Base-by-base conservation (phyloP, 2,329 filamentous ascomycete species). In the Mycosphaerella sp. region DNA sequence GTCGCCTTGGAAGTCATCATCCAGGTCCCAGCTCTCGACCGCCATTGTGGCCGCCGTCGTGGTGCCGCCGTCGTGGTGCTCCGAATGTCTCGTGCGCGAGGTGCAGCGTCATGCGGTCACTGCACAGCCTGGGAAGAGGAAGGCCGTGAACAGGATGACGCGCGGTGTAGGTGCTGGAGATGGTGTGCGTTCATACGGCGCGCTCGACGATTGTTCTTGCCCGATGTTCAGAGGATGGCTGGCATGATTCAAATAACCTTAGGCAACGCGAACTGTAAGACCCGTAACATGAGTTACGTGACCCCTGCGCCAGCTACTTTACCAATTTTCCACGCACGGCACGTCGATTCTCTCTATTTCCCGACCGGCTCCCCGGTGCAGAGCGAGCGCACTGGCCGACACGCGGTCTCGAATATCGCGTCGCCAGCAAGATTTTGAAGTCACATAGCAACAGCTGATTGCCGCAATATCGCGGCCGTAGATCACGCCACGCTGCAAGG, bases 21-120 rank as follows among this genome's bases (percentile, higher is more conserved):
- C 73, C 62, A 78, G 74, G 69, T 78, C 76, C 76, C 76, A 93
- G 70, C 81, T 84, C 71, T 92, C 88, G 60, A 91, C 78, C 45
- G 81, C 80, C 50, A 53, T 53, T 17, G 45, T 52, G 32, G 31
- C 45, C 21, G 45, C 14, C n/a, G 50, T 41, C 78, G 85, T 83
- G 45, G 50, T 54, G 31, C 45, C 21, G 45, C 14, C n/a, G 50
- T 41, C 78, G 85, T 83, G 45, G 52, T 54, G 54, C 41, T 26
- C 39, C 45, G 52, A 40, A 49, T 50, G 47, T 53, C 23, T 46
- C 45, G 53, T 36, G 45, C 48, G 42, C 41, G 38, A 51, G 17
- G 23, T 38, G 48, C 31, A 41, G 48, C 41, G 41, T 38, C 48
- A 51, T 45, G 48, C 48, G 48, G 39, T 10, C 44, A 38, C 34